Evolutionary conservation across 2,329 filamentous ascomycete species (phyloP).

Genomic region (Aspergillus sergii): DNA sequence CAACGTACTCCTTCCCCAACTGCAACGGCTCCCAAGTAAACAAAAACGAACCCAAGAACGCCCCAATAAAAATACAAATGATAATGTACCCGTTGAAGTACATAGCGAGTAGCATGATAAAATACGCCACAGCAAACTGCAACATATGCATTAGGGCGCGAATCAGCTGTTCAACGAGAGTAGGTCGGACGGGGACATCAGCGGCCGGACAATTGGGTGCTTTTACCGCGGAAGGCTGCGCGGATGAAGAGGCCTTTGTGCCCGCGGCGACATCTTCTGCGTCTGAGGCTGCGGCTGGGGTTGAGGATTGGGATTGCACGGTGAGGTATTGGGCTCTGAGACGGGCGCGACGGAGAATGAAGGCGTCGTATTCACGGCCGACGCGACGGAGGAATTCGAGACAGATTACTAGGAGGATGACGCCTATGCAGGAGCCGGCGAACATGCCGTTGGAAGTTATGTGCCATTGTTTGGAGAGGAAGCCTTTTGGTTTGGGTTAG

Average conservation of each 20-base stretch:
- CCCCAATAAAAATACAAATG: conserved; percentile 77
- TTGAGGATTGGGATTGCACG: neutral
- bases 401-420: conserved; percentile 70
- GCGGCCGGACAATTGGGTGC: neutral
- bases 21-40: conserved; percentile 67
- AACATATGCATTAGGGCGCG: conserved; percentile 69
- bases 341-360: conserved; percentile 58
- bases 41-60: conserved; percentile 70
- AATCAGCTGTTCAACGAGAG: conserved; percentile 64
- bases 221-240: neutral
- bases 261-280: neutral
- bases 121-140: conserved; percentile 75
- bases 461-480: conserved; percentile 71
- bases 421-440: conserved; percentile 77
- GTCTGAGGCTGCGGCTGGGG: neutral
- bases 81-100: conserved; percentile 75
- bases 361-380: conserved; percentile 72
- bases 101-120: conserved; percentile 72
- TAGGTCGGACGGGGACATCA: conserved; percentile 54
- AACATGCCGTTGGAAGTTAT: conserved; percentile 72
- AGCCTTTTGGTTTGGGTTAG: conserved; percentile 47
- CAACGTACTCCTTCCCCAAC: conserved; percentile 23
- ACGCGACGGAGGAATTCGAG: conserved; percentile 73
- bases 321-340: conserved; percentile 32
- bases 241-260: neutral